phyloP scores from a whole-genome alignment of 129 eudicot species.

The Heracleum sosnowskyi region DNA sequence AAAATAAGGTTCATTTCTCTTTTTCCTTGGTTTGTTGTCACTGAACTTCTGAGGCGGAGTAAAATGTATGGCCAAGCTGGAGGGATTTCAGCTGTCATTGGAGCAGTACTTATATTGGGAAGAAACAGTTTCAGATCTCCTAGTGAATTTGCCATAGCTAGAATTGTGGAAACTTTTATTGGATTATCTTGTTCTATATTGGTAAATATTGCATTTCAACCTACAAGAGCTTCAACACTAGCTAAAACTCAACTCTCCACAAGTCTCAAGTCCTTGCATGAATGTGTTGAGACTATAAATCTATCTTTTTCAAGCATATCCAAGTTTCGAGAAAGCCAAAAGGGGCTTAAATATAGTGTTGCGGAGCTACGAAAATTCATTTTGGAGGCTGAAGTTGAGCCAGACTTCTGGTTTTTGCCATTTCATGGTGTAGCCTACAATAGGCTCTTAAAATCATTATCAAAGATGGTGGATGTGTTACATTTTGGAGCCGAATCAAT shows the following conservation, averaged over 20 bases:
- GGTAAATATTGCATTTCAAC: slow-evolving; percentile 62
- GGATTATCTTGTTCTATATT: slow-evolving; percentile 65
- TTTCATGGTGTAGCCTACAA: slow-evolving; percentile 47
- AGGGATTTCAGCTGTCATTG: slow-evolving; percentile 78
- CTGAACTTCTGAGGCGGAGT: slow-evolving; percentile 51
- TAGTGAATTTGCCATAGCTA: slow-evolving; percentile 68
- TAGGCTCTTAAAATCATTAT: slow-evolving; percentile 41
- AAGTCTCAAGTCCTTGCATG: slow-evolving; percentile 31
- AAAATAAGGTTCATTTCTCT: slow-evolving; percentile 61
- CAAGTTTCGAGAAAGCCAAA: slow-evolving; percentile 18
- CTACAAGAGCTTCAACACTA: slow-evolving; percentile 67
- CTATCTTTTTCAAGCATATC: slow-evolving; percentile 13
- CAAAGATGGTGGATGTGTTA: slow-evolving; percentile 47
- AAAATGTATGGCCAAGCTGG: slow-evolving; percentile 89
- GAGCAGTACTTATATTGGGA: slow-evolving; percentile 72
- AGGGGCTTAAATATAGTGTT: slow-evolving; percentile 35
- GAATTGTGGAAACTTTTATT: slow-evolving; percentile 67
- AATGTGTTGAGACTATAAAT: slow-evolving; percentile 21
- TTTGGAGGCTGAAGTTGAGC: slow-evolving; percentile 79
- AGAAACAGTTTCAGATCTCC: slow-evolving; percentile 60
- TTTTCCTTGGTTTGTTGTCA: slow-evolving; percentile 80
- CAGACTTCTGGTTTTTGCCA: slow-evolving; percentile 87
- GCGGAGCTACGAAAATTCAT: slow-evolving; percentile 49
- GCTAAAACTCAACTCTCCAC: slow-evolving; percentile 59
- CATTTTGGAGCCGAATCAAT: slow-evolving; percentile 39